Conservation (phyloP, 257 asterid species). For the Gentiana straminea region DNA sequence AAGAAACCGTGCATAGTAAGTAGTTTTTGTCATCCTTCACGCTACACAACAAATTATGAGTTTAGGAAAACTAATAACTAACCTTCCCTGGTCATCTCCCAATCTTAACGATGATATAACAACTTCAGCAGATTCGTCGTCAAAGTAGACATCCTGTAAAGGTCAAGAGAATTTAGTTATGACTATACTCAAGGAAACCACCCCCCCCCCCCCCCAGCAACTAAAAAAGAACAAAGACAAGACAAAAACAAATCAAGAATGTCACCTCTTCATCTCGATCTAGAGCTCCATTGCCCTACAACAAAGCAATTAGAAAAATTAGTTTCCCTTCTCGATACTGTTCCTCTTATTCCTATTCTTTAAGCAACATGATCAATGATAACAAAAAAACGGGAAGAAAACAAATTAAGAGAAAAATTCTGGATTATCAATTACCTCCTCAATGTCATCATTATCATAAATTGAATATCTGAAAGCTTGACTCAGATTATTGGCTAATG, state of each 20-base stretch:
- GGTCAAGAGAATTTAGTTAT: not conserved
- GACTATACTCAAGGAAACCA: no score
- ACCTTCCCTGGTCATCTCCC: constrained; percentile 98
- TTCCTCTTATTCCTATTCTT: not conserved
- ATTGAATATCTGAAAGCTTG: constrained; percentile 82
- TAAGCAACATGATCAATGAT: no score
- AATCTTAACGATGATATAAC: constrained; percentile 90
- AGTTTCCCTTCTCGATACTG: not conserved
- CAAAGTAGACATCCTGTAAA: constrained; percentile 88
- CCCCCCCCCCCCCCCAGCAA: no score
- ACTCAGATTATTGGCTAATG: constrained; percentile 79
- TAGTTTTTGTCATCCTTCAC: no score
- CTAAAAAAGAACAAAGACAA: no score
- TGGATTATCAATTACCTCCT: constrained; percentile 32
- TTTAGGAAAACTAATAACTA: constrained; percentile 14
- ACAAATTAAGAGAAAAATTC: no score
- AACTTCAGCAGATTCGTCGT: constrained; percentile 94
- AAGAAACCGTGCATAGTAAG: no score
- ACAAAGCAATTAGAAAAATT: constrained; percentile 11
- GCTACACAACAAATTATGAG: no score
- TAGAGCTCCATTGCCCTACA: constrained; percentile 72
- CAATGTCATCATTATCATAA: constrained; percentile 72
- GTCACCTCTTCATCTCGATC: constrained; percentile 92
- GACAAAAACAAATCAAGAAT: not conserved
- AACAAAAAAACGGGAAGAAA: no score